Percentiles rank a stretch among this genome's conserved stretches.
These are phyloP conservation scores for Colletotrichum spaethianum DNA, from an alignment of 2,329 filamentous ascomycete genomes.

Conservation along the genomic window DNA sequence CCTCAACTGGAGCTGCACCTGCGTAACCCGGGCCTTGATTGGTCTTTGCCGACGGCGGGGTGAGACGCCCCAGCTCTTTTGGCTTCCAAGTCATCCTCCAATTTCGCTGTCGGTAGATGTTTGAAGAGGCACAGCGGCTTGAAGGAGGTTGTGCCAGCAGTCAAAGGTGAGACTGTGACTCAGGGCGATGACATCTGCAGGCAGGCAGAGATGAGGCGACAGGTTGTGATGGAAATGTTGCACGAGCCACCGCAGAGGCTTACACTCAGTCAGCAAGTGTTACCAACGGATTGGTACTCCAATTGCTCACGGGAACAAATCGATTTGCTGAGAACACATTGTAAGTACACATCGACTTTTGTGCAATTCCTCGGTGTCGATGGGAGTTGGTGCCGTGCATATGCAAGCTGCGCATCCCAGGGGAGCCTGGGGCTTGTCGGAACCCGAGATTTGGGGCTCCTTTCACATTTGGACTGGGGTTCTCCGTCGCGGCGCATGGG, in stretches of 20 bases:
- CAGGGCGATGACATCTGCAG: background rate
- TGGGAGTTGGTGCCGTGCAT: background rate
- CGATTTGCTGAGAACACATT: background rate
- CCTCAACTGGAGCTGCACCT: background rate
- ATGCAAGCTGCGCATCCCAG: background rate
- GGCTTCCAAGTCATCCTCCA: background rate
- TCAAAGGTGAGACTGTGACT: background rate
- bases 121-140: background rate
- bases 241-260: background rate
- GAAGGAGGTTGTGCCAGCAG: background rate
- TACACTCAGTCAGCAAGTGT: background rate
- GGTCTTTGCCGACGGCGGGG: background rate
- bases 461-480: background rate
- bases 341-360: background rate
- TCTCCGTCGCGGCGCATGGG: background rate
- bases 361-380: background rate
- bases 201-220: slow-evolving; percentile 11
- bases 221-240: slow-evolving; percentile 7
- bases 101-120: background rate
- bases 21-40: background rate
- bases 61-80: background rate
- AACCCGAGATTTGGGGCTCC: background rate
- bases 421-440: background rate
- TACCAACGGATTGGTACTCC: background rate
- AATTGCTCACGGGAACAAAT: background rate